phyloP scores from a whole-genome alignment of 2,329 filamentous ascomycete genomes.

The Hyphodiscus sp. region DNA sequence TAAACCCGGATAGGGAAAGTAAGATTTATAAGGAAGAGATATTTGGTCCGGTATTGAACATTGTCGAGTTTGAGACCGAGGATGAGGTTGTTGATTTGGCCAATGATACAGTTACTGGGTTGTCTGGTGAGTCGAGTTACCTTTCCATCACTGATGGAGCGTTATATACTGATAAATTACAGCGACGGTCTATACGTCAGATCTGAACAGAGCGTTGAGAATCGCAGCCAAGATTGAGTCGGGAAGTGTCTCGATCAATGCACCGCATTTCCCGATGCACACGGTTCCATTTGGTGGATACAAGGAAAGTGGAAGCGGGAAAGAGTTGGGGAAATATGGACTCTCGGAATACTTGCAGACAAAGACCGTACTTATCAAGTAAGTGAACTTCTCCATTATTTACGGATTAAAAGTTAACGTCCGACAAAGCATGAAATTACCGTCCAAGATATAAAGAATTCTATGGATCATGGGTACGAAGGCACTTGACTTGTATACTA shows the following conservation, averaged over 20 bases:
- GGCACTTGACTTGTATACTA: too few species aligned
- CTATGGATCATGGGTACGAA: too few species aligned
- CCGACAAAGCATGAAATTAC: not conserved
- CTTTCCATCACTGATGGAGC: not conserved
- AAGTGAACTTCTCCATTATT: not conserved
- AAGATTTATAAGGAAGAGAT: constrained; percentile 65
- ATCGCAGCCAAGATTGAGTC: constrained; percentile 55
- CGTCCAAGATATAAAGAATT: not conserved
- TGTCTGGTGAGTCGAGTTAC: constrained; percentile 36
- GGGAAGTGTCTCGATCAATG: constrained; percentile 32
- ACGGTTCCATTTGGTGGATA: constrained; percentile 61
- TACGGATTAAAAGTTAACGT: not conserved
- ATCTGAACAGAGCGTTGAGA: constrained; percentile 58
- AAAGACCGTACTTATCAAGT: constrained; percentile 52
- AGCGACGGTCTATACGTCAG: constrained; percentile 57
- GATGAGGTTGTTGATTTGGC: constrained; percentile 52
- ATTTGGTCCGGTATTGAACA: constrained; percentile 61
- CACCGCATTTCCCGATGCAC: constrained; percentile 61
- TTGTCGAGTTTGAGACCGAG: constrained; percentile 61
- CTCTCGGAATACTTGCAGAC: constrained; percentile 57
- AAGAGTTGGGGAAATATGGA: constrained; percentile 62
- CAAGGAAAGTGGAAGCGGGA: constrained; percentile 69
- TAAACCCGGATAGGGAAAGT: constrained; percentile 58
- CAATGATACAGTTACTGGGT: constrained; percentile 55
- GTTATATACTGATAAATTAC: not conserved